Base-by-base conservation (phyloP, 2,329 filamentous ascomycete genomes). In the Podosphaera aphanis region DNA sequence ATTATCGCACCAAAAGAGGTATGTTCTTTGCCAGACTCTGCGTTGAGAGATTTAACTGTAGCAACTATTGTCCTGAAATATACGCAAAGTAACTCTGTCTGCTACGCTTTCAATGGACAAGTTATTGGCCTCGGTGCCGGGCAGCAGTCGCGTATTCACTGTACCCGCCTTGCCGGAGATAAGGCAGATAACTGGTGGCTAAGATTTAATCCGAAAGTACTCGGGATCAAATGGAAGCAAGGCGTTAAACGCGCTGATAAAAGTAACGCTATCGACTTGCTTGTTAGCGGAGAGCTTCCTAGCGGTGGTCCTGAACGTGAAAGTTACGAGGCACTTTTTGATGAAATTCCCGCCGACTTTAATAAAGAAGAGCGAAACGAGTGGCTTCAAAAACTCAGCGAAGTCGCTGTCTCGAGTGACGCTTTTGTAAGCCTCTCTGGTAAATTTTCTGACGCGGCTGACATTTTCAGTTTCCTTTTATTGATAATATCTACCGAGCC, bases 171-270 rank as follows among this genome's bases (percentile, higher is more conserved):
- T 44, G 90, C 90, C 10, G 90, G 90, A 49, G 88, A 95, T 69
- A 98, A 98, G 71, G 84, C 86, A 43, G 90, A 98, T 65, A 94
- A 93, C 71, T 95, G 88, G 88, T 98, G 88, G 90, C 81, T 98
- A 71, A 82, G 90, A 58, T 95, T 95, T 76, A 83, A 94, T 68
- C 79, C 83, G 55, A 79, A 83, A 45, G 83, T 90, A 11, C 71
- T 95, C 43, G 71, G 68, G 59, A 79, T 98, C 62, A 83, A 88
- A 68, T 98, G 85, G 83, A 94, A 93, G 73, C 88, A 90, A 68
- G 88, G 90, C 57, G 84, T 82, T 60, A 95, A 95, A 77, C 77
- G 90, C 48, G 74, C 90, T 41, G 88, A 94, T 63, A 98, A 95
- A 75, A 92, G 82, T 69, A 98, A 98, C 62, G 88, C 86, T 52